Conservation (phyloP, 345 rosid genomes). For the Eucalyptus coolabah region DNA sequence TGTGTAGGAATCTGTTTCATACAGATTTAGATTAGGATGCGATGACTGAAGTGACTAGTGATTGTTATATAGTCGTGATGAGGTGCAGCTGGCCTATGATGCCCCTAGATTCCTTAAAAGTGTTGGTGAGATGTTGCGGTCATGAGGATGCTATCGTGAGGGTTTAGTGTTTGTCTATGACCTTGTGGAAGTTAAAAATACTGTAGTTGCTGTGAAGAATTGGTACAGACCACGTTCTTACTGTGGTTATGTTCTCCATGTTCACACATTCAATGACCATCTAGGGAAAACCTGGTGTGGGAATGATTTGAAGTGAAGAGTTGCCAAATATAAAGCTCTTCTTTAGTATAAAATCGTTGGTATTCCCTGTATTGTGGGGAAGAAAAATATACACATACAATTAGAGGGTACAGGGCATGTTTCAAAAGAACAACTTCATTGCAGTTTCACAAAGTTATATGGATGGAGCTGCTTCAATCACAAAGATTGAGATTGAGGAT, state of each 20-base stretch:
- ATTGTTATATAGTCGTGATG: neutral
- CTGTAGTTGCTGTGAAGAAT: neutral
- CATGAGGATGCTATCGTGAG: neutral
- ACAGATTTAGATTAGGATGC: neutral
- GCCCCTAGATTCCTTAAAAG: neutral
- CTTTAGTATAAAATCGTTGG: too few species aligned
- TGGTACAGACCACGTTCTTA: neutral
- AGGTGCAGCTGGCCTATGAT: neutral
- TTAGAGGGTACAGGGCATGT: too few species aligned
- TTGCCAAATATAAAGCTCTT: too few species aligned
- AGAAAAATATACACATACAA: too few species aligned
- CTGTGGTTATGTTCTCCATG: neutral
- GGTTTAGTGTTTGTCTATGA: neutral
- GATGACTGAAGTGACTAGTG: neutral
- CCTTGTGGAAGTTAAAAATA: neutral
- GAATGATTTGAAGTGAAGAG: too few species aligned
- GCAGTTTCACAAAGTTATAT: too few species aligned
- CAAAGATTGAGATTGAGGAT: too few species aligned
- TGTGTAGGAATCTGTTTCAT: neutral
- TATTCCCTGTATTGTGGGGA: too few species aligned
- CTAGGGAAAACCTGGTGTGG: too few species aligned
- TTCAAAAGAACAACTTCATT: too few species aligned
- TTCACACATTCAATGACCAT: neutral
- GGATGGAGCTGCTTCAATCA: rapidly evolving
- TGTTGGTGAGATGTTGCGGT: neutral